Percentiles rank a stretch among this genome's conserved stretches.
These are phyloP conservation scores for Hypoxylon sp. DNA, from an alignment of 2,329 filamentous ascomycete species.

Conservation along the genomic window DNA sequence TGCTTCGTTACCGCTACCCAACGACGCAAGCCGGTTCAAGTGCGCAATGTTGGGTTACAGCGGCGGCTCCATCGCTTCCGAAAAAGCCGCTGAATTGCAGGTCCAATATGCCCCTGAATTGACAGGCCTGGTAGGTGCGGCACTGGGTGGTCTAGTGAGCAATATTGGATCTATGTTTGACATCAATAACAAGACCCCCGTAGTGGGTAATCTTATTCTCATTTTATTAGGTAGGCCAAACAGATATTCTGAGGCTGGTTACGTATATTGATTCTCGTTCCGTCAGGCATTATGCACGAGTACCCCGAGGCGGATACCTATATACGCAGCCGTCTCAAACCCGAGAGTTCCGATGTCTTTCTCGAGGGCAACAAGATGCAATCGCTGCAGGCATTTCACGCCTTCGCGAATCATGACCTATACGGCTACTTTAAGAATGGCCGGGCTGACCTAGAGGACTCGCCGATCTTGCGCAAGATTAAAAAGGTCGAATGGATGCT, in stretches of 20 bases:
- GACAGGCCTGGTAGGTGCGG: constrained; percentile 60
- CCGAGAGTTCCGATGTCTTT: constrained; percentile 52
- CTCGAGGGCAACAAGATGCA: constrained; percentile 39
- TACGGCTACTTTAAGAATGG: constrained; percentile 23
- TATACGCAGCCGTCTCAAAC: constrained; percentile 49
- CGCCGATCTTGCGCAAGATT: constrained; percentile 48
- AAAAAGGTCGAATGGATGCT: constrained; percentile 50
- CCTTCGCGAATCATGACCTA: constrained; percentile 51
- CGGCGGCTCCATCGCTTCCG: constrained; percentile 67
- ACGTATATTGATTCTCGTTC: not conserved
- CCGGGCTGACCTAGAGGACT: constrained; percentile 41
- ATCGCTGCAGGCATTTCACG: constrained; percentile 43
- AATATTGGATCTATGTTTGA: constrained; percentile 48
- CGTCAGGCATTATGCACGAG: constrained; percentile 46
- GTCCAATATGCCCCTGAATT: constrained; percentile 67
- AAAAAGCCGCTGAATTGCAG: constrained; percentile 67
- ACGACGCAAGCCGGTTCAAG: constrained; percentile 14
- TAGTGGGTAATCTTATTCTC: constrained; percentile 54
- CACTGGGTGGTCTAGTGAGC: constrained; percentile 61
- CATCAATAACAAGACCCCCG: constrained; percentile 51
- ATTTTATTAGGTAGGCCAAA: constrained; percentile 49
- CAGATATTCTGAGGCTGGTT: not conserved
- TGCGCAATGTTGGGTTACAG: constrained; percentile 68
- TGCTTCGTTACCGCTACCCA: constrained; percentile 27
- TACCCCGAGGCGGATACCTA: constrained; percentile 51